phyloP scores from a whole-genome alignment of 2,329 filamentous ascomycete genomes.

The Thelonectria rubi region DNA sequence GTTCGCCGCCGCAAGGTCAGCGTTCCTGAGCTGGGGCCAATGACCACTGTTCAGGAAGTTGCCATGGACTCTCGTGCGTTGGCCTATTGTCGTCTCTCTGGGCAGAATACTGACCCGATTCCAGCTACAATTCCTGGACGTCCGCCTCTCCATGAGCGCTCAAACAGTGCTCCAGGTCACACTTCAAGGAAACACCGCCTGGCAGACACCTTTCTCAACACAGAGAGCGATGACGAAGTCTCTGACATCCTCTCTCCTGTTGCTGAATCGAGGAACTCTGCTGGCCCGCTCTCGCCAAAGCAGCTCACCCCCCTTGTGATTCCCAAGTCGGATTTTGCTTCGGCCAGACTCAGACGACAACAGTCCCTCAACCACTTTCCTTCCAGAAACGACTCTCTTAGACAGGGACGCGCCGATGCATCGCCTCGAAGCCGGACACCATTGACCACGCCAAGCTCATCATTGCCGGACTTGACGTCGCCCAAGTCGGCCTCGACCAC shows the following conservation, averaged over 20 bases:
- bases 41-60: conserved; percentile 74
- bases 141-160: conserved; percentile 71
- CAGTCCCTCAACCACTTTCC: conserved; percentile 57
- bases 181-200: conserved; percentile 55
- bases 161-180: conserved; percentile 67
- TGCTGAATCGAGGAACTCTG: conserved; percentile 37
- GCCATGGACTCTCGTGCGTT: conserved; percentile 76
- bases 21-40: conserved; percentile 70
- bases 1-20: conserved; percentile 69
- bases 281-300: conserved; percentile 60
- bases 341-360: conserved; percentile 44
- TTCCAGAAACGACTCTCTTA: conserved; percentile 55
- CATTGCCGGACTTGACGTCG: conserved; percentile 51
- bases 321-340: conserved; percentile 46
- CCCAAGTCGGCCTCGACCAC: conserved; percentile 55
- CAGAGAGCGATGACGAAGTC: conserved; percentile 37
- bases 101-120: conserved; percentile 32
- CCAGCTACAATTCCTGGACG: conserved; percentile 73
- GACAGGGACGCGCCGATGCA: conserved; percentile 55
- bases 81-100: neutral
- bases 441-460: conserved; percentile 46
- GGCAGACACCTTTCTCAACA: conserved; percentile 39
- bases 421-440: conserved; percentile 58
- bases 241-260: conserved; percentile 35
- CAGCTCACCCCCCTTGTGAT: conserved; percentile 66